Evolutionary conservation across 768 basidiomycete genomes (phyloP), one percentile per base, ranked within the genome.

Genomic region (Pleurotus djamor): DNA sequence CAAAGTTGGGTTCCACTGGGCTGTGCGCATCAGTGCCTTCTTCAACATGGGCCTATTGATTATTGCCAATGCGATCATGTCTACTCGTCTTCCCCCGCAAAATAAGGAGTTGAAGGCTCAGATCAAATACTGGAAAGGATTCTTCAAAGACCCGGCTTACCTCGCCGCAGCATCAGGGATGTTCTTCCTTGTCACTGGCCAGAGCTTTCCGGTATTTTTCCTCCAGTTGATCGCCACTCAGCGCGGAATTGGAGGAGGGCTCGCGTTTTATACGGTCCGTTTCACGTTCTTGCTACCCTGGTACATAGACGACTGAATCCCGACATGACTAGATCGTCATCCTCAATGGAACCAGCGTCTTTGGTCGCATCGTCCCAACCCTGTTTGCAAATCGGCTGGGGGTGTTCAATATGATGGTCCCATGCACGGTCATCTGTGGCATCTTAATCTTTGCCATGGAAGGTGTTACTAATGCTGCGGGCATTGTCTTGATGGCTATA

Each of bases 201-300:
- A 81, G 33, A 83, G 75, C 59, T 82, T 74, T 47, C 82, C 83
- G 0, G 71, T 83, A 13, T 85, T 83, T 68, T 86, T 81, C 64
- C 64, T 86, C 7, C 85, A 87, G 61, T 67, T 85, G n/a, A 79
- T 81, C 58, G 74, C 84, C 0, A 71, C 80, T 16, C 68, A 74
- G 50, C 82, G 81, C 56, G 77, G 79, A 0, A 72, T 82, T 35
- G 67, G 70, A 12, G 65, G 74, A 5, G 70, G 66, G 13, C 71
- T 87, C 5, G 82, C 84, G 0, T 85, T 87, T 59, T 85, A 86
- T 59, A 79, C 78, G 43, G 85, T 85, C 59, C 28, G 72, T 60
- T 16, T 34, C 10, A 17, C 17, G 48, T 56, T 14, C 28, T 38
- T 8, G 62, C 52, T 16, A 45, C 51, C 65, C 58, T 71, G 21